Percentiles rank a stretch among this genome's conserved stretches.
Conservation (phyloP, 2,329 filamentous ascomycete genomes). For the Phialophora chinensis region DNA sequence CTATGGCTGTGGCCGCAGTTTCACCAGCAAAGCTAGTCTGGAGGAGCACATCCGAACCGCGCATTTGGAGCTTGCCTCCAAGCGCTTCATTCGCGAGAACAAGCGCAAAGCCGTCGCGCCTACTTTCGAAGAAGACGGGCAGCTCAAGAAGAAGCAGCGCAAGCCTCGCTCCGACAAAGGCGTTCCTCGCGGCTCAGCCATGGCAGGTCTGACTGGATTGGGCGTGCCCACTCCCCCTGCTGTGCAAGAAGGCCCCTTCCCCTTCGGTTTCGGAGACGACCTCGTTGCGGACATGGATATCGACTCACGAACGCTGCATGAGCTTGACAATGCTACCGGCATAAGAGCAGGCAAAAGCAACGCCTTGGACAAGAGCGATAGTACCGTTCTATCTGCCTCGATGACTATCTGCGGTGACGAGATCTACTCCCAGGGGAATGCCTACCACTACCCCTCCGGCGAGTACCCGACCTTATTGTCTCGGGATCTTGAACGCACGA, state of each 20-base stretch:
- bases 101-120: conserved; percentile 48
- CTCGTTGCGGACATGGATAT: background rate
- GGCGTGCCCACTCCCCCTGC: conserved; percentile 30
- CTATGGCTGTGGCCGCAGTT: conserved; percentile 75
- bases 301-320: background rate
- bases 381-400: conserved; percentile 32
- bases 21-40: conserved; percentile 76
- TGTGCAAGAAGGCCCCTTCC: conserved; percentile 35
- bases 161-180: conserved; percentile 40
- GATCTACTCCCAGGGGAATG: conserved; percentile 35
- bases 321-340: background rate
- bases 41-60: conserved; percentile 84
- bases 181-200: conserved; percentile 30
- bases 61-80: conserved; percentile 69
- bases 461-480: conserved; percentile 31
- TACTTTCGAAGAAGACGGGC: conserved; percentile 31
- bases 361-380: conserved; percentile 20
- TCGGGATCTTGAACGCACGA: conserved; percentile 1
- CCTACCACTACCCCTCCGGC: conserved; percentile 34
- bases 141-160: conserved; percentile 29
- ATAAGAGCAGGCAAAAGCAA: background rate
- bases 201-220: conserved; percentile 47
- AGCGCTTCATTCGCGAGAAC: conserved; percentile 47
- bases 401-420: conserved; percentile 36
- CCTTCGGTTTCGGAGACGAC: conserved; percentile 13